Percentiles rank a stretch among this genome's conserved stretches.
phyloP scores from a whole-genome alignment of 2,329 filamentous ascomycete genomes.

The Hymenoscyphus fraxineus region DNA sequence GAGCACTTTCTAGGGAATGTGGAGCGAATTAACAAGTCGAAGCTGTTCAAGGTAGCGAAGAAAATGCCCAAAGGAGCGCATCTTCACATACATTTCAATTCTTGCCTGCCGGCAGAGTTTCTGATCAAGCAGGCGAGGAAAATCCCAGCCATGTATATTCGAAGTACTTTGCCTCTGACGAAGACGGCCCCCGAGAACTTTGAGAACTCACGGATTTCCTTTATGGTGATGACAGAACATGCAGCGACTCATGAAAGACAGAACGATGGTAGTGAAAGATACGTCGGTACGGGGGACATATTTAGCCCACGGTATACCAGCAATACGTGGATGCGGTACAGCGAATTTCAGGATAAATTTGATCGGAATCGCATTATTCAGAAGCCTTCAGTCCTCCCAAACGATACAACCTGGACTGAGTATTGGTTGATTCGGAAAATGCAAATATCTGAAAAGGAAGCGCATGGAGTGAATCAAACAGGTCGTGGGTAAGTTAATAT shows the following conservation, averaged over 20 bases:
- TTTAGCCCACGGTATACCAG: conserved; percentile 48
- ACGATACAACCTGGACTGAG: conserved; percentile 28
- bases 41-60: conserved; percentile 53
- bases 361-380: conserved; percentile 31
- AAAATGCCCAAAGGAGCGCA: conserved; percentile 68
- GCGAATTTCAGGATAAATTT: conserved; percentile 41
- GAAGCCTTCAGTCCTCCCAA: conserved; percentile 30
- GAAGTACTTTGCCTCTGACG: conserved; percentile 52
- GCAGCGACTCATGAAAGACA: conserved; percentile 30
- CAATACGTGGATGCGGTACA: conserved; percentile 45
- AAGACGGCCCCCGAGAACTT: conserved; percentile 17
- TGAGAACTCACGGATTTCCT: conserved; percentile 28
- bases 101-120: conserved; percentile 60
- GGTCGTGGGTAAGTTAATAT: conserved; percentile 47
- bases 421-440: conserved; percentile 61
- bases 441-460: conserved; percentile 57
- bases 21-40: conserved; percentile 51
- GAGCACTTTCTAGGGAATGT: conserved; percentile 58
- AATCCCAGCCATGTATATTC: conserved; percentile 66
- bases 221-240: conserved; percentile 31
- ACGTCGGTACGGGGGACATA: conserved; percentile 39
- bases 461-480: conserved; percentile 47
- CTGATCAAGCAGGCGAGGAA: conserved; percentile 52
- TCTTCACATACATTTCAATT: conserved; percentile 74
- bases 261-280: conserved; percentile 21